Evolutionary conservation across 345 rosid species (phyloP).

Genomic region (Boechera stricta): DNA sequence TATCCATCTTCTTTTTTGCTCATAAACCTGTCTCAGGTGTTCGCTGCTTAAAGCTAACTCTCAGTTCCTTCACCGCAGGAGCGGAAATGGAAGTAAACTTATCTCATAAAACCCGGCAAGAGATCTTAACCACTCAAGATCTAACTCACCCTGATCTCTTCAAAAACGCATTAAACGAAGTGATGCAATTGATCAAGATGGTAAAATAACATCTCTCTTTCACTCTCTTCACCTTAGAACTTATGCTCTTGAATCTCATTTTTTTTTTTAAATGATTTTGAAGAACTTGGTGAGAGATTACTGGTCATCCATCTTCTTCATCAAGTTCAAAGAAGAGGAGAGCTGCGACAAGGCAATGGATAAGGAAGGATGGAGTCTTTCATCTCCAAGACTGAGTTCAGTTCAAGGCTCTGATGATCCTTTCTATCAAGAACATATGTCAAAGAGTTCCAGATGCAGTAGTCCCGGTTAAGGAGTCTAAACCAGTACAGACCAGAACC

Average conservation of each 20-base stretch:
- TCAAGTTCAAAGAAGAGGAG: slow-evolving; percentile 82
- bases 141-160: slow-evolving; percentile 72
- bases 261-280: slow-evolving; percentile 24
- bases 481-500: slow-evolving; percentile 21
- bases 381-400: slow-evolving; percentile 77
- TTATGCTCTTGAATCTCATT: slow-evolving; percentile 15
- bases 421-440: slow-evolving; percentile 68
- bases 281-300: slow-evolving; percentile 84
- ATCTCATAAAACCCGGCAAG: slow-evolving; percentile 74
- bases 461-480: slow-evolving; percentile 48
- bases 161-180: slow-evolving; percentile 67
- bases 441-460: slow-evolving; percentile 53
- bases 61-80: slow-evolving; percentile 49
- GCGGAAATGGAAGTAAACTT: slow-evolving; percentile 86
- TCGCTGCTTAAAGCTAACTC: not conserved
- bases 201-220: slow-evolving; percentile 44
- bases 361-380: slow-evolving; percentile 61
- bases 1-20: slow-evolving; percentile 31
- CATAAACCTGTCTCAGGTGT: not conserved
- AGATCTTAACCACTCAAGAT: slow-evolving; percentile 67
- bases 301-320: slow-evolving; percentile 78
- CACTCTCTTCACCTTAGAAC: slow-evolving; percentile 1
- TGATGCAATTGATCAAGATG: slow-evolving; percentile 83
- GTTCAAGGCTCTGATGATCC: slow-evolving; percentile 84
- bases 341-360: slow-evolving; percentile 54